Conservation (phyloP, 106 monocot genomes). For the Cymbidium sinense region DNA sequence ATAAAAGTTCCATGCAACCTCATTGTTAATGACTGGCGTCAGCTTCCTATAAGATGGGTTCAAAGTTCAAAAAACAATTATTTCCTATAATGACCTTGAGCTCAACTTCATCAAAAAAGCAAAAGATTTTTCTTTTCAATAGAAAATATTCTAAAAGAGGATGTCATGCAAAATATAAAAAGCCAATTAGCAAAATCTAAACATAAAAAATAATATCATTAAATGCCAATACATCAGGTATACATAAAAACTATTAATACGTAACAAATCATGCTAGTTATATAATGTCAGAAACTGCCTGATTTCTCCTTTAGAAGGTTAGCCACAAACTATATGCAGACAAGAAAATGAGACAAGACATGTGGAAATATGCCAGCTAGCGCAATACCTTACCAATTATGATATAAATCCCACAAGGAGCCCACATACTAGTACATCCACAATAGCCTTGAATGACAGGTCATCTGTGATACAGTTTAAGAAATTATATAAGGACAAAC, state of each 20-base stretch:
- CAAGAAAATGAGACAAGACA: not conserved
- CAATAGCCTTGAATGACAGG: not conserved
- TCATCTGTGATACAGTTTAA: not conserved
- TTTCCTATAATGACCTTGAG: not conserved
- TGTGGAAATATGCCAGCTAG: not conserved
- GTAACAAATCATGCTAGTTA: not conserved
- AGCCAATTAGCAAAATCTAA: no score
- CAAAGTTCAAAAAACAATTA: not conserved
- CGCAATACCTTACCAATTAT: not conserved
- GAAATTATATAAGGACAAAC: not conserved
- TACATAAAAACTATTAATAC: not conserved
- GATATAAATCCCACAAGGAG: no score
- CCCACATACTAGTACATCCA: not conserved
- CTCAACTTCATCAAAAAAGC: not conserved
- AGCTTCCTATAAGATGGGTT: no score
- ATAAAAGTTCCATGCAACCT: no score
- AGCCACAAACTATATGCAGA: not conserved
- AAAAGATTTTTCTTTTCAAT: not conserved
- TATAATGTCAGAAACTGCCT: not conserved
- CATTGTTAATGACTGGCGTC: no score
- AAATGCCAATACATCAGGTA: not conserved
- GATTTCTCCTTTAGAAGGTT: constrained; percentile 4
- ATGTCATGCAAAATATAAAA: no score
- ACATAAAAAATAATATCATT: no score
- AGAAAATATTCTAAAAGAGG: not conserved